Percentiles rank a stretch among this genome's conserved stretches.
These are phyloP conservation scores for Xylariomycetidae sp. DNA, from an alignment of 2,329 filamentous ascomycete genomes.

Conservation along the genomic window DNA sequence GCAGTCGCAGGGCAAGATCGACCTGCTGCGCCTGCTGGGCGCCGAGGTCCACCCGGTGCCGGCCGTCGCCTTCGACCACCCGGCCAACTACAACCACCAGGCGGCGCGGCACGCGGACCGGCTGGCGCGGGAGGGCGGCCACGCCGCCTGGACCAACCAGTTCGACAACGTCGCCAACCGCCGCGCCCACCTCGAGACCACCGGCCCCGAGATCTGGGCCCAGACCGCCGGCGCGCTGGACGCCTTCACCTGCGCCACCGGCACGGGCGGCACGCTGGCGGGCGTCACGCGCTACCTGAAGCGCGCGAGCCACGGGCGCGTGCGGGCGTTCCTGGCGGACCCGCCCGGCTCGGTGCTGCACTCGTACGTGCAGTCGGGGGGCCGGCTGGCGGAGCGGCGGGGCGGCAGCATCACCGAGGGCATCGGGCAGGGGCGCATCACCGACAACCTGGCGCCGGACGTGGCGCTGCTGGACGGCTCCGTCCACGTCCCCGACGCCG, in stretches of 20 bases:
- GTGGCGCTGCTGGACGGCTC: conserved; percentile 79
- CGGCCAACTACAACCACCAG: conserved; percentile 97
- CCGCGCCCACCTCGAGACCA: conserved; percentile 91
- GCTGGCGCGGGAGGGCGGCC: conserved; percentile 54
- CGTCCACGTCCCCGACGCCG: conserved; percentile 79
- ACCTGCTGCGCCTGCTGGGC: conserved; percentile 81
- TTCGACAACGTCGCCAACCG: conserved; percentile 97
- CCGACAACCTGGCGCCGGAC: conserved; percentile 87
- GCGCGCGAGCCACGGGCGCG: conserved; percentile 67
- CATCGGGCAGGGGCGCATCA: conserved; percentile 92
- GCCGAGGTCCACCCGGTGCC: conserved; percentile 95
- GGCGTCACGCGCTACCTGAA: conserved; percentile 87
- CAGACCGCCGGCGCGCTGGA: conserved; percentile 83
- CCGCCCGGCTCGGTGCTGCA: conserved; percentile 91
- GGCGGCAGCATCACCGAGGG: conserved; percentile 95
- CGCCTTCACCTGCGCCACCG: conserved; percentile 92
- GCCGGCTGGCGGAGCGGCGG: conserved; percentile 70
- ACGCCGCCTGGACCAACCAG: conserved; percentile 95
- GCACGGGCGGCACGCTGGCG: conserved; percentile 86
- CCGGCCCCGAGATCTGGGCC: conserved; percentile 93
- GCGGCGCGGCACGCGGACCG: conserved; percentile 82
- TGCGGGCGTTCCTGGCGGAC: conserved; percentile 87
- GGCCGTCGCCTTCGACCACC: conserved; percentile 91
- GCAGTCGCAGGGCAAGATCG: conserved; percentile 96
- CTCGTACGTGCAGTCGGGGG: conserved; percentile 82